Percentiles rank a stretch among this genome's conserved stretches.
phyloP scores from a whole-genome alignment of 495 filamentous ascomycete genomes.

The Lentithecium fluviatile region DNA sequence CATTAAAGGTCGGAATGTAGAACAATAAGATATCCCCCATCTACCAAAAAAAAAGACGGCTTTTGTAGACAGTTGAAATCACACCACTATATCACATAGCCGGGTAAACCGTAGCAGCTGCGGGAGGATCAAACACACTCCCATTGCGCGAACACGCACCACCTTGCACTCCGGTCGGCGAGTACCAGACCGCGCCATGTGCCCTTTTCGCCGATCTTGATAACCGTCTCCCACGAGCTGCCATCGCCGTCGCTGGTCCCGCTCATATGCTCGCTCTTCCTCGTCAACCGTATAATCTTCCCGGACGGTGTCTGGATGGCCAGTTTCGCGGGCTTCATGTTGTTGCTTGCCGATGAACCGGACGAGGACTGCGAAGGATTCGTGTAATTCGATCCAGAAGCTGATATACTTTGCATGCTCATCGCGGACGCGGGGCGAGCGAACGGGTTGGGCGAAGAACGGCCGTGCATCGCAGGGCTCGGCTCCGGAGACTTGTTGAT shows the following conservation, averaged over 20 bases:
- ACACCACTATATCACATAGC: too few species aligned
- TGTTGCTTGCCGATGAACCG: neutral
- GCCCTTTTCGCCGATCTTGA: constrained; percentile 89
- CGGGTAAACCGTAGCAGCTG: too few species aligned
- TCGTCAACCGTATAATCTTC: constrained; percentile 86
- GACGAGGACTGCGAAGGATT: constrained; percentile 22
- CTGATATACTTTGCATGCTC: constrained; percentile 73
- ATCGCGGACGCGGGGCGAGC: constrained; percentile 74
- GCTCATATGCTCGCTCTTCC: constrained; percentile 68
- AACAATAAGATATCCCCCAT: neutral
- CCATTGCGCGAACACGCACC: constrained; percentile 99
- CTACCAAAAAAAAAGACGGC: neutral
- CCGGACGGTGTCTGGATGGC: constrained; percentile 94
- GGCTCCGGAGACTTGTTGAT: constrained; percentile 52
- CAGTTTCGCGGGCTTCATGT: constrained; percentile 84
- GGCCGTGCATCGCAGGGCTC: constrained; percentile 38
- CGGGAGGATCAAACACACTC: constrained; percentile 53
- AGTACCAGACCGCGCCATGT: constrained; percentile 91
- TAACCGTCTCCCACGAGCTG: constrained; percentile 91
- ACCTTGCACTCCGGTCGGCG: constrained; percentile 89
- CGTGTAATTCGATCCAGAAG: constrained; percentile 56
- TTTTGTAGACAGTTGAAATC: neutral
- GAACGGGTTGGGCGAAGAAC: constrained; percentile 66
- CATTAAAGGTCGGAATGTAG: constrained; percentile 2
- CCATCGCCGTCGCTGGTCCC: constrained; percentile 63